Conservation (phyloP, 1,284 basidiomycete species). For the Rhodotorula sp. region DNA sequence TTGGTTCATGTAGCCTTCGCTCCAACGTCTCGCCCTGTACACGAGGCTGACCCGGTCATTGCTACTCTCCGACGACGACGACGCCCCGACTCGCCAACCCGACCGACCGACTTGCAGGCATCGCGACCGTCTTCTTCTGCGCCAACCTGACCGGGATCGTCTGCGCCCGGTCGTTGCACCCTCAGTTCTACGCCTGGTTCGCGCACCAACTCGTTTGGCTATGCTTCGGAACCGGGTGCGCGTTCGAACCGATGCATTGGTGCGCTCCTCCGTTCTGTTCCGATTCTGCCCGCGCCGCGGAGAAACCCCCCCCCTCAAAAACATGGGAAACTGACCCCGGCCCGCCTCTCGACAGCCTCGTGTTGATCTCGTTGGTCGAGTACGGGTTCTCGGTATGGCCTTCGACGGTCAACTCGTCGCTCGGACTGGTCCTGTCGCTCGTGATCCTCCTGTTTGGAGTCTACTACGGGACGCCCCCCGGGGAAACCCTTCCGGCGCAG, state of each 20-base stretch:
- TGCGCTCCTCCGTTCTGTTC: constrained; percentile 47
- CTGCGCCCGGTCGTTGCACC: constrained; percentile 94
- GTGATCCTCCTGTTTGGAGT: constrained; percentile 54
- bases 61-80: too few relatives aligned
- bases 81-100: too few relatives aligned
- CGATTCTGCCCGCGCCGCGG: not conserved
- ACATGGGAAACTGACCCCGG: not conserved
- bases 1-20: not conserved
- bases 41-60: not conserved
- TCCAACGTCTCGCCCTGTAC: not conserved
- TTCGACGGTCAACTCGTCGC: constrained; percentile 71
- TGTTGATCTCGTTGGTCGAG: constrained; percentile 66
- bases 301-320: not conserved
- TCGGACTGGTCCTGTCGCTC: constrained; percentile 62
- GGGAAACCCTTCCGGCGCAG: not conserved
- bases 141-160: constrained; percentile 88
- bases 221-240: not conserved
- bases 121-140: constrained; percentile 78
- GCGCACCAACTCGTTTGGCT: constrained; percentile 58
- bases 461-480: constrained; percentile 11
- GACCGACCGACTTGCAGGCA: constrained; percentile 57
- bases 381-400: constrained; percentile 87
- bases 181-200: constrained; percentile 99
- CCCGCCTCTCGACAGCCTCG: constrained; percentile 55
- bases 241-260: constrained; percentile 56